Evolutionary conservation across 1,139 yeast genomes (phyloP), one percentile per base, ranked within the genome.

Genomic region (Nematodospora anomalae): DNA sequence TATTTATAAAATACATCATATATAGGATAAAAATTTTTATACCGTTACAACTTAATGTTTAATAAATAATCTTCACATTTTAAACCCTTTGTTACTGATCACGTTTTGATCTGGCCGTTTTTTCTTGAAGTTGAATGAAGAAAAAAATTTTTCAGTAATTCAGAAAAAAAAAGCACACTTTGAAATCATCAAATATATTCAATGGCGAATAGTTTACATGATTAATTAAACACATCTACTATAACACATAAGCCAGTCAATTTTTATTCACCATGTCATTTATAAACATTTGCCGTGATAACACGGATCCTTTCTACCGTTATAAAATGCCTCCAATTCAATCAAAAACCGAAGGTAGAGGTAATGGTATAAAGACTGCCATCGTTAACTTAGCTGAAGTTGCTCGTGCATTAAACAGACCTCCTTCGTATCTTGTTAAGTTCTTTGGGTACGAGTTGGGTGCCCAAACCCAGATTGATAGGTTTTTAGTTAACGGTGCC

Each of bases 311-410:
- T 36, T 92, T 92, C 66, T 92, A 94, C 79, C 96, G 98, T 71
- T 92, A 92, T 69, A 92, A 92, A 74, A 92, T 92, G 98, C 98
- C 98, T 59, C 83, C 94, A 33, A 82, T 92, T 65, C 94, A 87
- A 70, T 88, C 97, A 50, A 92, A 94, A 77, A 89, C 89, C 51
- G 98, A 92, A 71, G 98, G 98, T 63, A 80, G 96, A 63, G 99
- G 99, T 71, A 92, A 92, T 69, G 99, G 99, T 78, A 92, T 92
- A 69, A 90, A 89, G 64, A 92, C 99, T 21, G 95, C 94, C 40
- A 83, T 94, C 42, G 79, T 88, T 49, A 94, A 92, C 65, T 80
- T 89, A 42, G 71, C 86, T 26, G 98, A 92, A 59, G 97, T 92
- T 45, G 95, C 97, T 28, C 81, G 96, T 58, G 95, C 98, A 16